Evolutionary conservation across 176 grass and related monocot genomes (phyloP).

Genomic region (Avena sativa): DNA sequence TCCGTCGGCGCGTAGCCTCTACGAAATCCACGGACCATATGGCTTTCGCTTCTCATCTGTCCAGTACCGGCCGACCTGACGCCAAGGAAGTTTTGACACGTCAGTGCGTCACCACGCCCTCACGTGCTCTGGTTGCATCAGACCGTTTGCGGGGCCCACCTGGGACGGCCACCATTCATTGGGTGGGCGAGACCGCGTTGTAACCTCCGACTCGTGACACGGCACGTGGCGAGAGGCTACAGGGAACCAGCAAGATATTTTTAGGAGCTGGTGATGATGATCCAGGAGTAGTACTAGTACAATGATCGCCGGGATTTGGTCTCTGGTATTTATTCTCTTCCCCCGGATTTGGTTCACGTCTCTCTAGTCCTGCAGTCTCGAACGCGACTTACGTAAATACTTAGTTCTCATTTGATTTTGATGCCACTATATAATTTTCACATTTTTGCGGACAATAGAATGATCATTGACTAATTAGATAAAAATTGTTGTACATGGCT

Average conservation of each 20-base stretch:
- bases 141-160: not conserved
- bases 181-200: not conserved
- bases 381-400: too few relatives aligned
- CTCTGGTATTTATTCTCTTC: constrained; percentile 1
- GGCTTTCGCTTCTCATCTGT: not conserved
- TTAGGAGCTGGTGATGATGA: not conserved
- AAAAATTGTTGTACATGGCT: too few relatives aligned
- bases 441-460: too few relatives aligned
- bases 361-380: not conserved
- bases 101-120: not conserved
- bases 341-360: not conserved
- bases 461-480: too few relatives aligned
- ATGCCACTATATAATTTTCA: too few relatives aligned
- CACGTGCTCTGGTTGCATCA: constrained; percentile 8
- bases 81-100: not conserved
- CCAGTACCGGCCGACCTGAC: constrained; percentile 21
- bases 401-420: too few relatives aligned
- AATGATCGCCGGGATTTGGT: constrained; percentile 12
- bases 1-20: not conserved
- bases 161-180: not conserved
- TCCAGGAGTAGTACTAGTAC: not conserved
- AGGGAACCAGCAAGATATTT: not conserved
- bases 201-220: constrained; percentile 4
- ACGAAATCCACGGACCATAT: not conserved
- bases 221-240: constrained; percentile 15